A percentile compares a stretch with the other conserved stretches of the same genome.
Evolutionary conservation across 2,329 filamentous ascomycete species (phyloP).

Genomic region (Claviceps monticola): DNA sequence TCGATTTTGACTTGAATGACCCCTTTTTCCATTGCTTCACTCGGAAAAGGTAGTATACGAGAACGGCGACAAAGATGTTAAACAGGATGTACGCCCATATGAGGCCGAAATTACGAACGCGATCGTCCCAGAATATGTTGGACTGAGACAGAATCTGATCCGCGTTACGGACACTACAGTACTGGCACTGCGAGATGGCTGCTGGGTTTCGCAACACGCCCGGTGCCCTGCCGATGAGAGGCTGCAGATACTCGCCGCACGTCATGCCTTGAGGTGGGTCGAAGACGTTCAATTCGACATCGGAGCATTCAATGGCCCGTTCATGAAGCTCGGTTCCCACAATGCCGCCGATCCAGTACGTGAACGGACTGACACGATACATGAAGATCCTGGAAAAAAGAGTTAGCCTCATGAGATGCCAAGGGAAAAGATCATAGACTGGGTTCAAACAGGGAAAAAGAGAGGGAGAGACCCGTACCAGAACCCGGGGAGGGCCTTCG

Average conservation of each 20-base stretch:
- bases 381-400: slow-evolving; percentile 44
- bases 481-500: slow-evolving; percentile 48
- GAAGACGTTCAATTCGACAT: slow-evolving; percentile 48
- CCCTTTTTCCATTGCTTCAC: slow-evolving; percentile 26
- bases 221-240: slow-evolving; percentile 33
- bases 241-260: slow-evolving; percentile 48
- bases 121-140: slow-evolving; percentile 34
- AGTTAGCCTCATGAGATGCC: not conserved
- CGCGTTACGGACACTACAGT: slow-evolving; percentile 51
- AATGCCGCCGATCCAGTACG: slow-evolving; percentile 55
- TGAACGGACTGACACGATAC: slow-evolving; percentile 53
- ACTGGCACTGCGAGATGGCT: slow-evolving; percentile 44
- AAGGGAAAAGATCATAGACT: not conserved
- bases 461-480: slow-evolving; percentile 24
- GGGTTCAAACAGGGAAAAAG: not conserved
- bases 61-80: slow-evolving; percentile 44
- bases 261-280: slow-evolving; percentile 47
- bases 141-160: slow-evolving; percentile 41
- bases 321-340: slow-evolving; percentile 50
- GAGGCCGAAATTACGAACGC: slow-evolving; percentile 59
- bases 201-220: slow-evolving; percentile 50
- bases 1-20: not conserved
- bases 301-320: slow-evolving; percentile 36
- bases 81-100: slow-evolving; percentile 54
- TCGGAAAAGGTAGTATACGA: slow-evolving; percentile 49